phyloP scores from a whole-genome alignment of 2,329 filamentous ascomycete species.

The Calonectria naviculata region DNA sequence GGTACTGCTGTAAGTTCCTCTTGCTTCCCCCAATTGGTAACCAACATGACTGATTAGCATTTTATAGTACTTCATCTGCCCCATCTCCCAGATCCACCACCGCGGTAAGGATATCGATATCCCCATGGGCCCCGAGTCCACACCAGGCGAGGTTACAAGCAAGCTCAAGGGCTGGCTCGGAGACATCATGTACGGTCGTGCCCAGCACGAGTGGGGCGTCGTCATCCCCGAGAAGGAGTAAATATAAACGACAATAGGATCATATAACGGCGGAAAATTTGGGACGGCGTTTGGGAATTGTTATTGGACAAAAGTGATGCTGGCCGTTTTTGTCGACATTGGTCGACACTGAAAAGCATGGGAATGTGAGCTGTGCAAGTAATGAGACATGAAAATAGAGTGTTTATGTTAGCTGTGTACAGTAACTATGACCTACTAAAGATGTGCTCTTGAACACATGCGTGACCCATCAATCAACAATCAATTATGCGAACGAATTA shows the following conservation, averaged over 20 bases:
- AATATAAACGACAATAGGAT: constrained; percentile 17
- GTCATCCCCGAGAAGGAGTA: constrained; percentile 71
- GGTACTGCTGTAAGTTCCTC: constrained; percentile 80
- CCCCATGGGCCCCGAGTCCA: constrained; percentile 65
- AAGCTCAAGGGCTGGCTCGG: constrained; percentile 75
- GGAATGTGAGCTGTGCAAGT: constrained; percentile 19
- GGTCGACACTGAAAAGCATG: constrained; percentile 9
- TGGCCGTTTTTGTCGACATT: constrained; percentile 17
- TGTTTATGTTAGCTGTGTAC: constrained; percentile 27
- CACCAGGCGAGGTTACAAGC: constrained; percentile 64
- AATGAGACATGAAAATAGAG: constrained; percentile 40
- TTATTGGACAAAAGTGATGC: constrained; percentile 29
- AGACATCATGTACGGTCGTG: constrained; percentile 81
- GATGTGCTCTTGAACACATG: not conserved
- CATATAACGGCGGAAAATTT: not conserved
- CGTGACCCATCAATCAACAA: not conserved
- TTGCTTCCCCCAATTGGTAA: not conserved
- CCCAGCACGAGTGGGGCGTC: constrained; percentile 76
- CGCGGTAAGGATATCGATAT: constrained; percentile 72
- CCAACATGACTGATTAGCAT: constrained; percentile 29
- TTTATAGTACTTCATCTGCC: constrained; percentile 74
- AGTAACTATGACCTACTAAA: not conserved
- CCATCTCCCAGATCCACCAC: constrained; percentile 76
- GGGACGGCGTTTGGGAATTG: constrained; percentile 39
- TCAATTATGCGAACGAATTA: not conserved